A percentile compares a stretch with the other conserved stretches of the same genome.
These are phyloP conservation scores for Fusarium xylarioides DNA, from an alignment of 2,329 filamentous ascomycete species.

Conservation along the genomic window DNA sequence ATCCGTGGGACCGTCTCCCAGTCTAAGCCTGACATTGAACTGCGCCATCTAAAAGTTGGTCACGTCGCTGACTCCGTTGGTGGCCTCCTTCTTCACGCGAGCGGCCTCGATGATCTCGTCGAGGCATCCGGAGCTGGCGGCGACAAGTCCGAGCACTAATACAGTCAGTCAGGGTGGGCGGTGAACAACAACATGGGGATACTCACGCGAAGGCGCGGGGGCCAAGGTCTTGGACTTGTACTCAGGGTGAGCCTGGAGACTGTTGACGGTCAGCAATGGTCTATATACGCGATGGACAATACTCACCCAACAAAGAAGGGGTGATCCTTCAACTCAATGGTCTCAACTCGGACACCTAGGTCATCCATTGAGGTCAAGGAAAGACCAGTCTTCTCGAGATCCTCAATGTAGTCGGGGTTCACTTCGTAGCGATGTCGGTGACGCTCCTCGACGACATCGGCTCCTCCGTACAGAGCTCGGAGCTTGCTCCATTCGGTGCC, in stretches of 20 bases:
- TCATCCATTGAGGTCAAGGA: conserved; percentile 51
- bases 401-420: conserved; percentile 79
- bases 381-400: conserved; percentile 74
- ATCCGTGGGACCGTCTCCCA: neutral
- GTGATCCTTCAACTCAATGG: conserved; percentile 36
- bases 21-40: neutral
- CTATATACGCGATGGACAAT: neutral
- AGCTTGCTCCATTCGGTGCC: conserved; percentile 82
- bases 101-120: conserved; percentile 49
- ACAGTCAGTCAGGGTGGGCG: neutral
- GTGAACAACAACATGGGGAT: too few relatives aligned
- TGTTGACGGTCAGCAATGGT: conserved; percentile 58
- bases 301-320: conserved; percentile 32
- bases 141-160: conserved; percentile 62
- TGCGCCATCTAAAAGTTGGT: conserved; percentile 18
- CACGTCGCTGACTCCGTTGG: conserved; percentile 17
- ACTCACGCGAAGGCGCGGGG: conserved; percentile 67
- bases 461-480: conserved; percentile 75
- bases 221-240: conserved; percentile 79
- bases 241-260: conserved; percentile 71
- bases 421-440: conserved; percentile 93
- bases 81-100: conserved; percentile 7
- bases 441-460: conserved; percentile 70
- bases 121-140: conserved; percentile 72
- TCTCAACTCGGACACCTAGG: conserved; percentile 49